Percentiles rank a stretch among this genome's conserved stretches.
These are phyloP conservation scores for Solanum aculeatissimum DNA, from an alignment of 305 asterid species.

Conservation along the genomic window DNA sequence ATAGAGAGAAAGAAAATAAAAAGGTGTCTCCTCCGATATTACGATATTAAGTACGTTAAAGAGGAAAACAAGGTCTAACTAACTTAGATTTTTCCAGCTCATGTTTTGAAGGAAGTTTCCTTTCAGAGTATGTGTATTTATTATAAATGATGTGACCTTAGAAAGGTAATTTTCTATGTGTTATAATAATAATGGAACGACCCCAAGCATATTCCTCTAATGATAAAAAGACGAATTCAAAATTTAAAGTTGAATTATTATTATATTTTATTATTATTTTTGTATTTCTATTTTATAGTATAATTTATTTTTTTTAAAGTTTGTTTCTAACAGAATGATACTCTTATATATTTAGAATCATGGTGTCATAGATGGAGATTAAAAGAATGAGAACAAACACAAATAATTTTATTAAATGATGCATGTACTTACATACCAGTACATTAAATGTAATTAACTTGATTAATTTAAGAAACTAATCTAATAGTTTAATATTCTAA, in stretches of 20 bases:
- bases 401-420: not conserved
- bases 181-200: not conserved
- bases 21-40: no score
- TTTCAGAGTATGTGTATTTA: not conserved
- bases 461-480: not conserved
- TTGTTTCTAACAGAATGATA: not conserved
- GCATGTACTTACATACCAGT: no score
- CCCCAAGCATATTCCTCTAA: not conserved
- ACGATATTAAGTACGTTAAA: no score
- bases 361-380: not conserved
- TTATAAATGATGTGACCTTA: not conserved
- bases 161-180: not conserved
- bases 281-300: not conserved
- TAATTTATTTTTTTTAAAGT: not conserved
- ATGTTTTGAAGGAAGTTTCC: not conserved
- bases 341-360: not conserved
- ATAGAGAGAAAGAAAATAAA: no score
- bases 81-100: conserved; percentile 2
- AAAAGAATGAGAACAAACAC: not conserved
- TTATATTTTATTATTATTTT: not conserved
- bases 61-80: not conserved
- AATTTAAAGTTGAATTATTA: not conserved
- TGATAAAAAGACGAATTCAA: not conserved
- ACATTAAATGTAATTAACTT: not conserved
- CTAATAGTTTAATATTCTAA: no score